Evolutionary conservation across 2,329 filamentous ascomycete genomes (phyloP), one percentile per base, ranked within the genome.

Genomic region (Xylariaceae sp.): DNA sequence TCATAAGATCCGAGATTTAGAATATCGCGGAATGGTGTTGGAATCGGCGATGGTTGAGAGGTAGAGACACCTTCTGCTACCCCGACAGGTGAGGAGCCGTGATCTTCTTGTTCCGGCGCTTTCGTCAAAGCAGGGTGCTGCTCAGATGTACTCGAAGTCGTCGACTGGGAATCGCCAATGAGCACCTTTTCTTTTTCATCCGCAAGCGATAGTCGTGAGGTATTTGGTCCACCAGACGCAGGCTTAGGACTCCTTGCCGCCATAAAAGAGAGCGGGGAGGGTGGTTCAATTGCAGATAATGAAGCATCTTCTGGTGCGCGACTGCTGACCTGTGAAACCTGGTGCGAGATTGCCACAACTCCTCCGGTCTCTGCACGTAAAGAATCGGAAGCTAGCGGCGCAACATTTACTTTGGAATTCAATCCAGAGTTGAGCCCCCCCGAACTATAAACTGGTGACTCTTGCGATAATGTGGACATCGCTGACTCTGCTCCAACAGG

Each of bases 1-100:
- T 80, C 73, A 0, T 87, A 74, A 2, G 83, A 85, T 14, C 83
- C 80, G 46, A 95, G 80, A 7, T 84, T 85, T 66, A 92, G 80
- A 59, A 97, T 96, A 56, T 96, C 89, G 47, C 87, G 85, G 74
- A 96, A 93, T 1, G 82, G 78, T 62, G 83, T 56, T 6, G 58
- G 58, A 4, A 43, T 12, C 26, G 37, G 2, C 16, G 48, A 41
- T 2, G 56, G 37, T 23, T 58, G 48, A 19, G 51, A 23, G 8
- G 33, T 26, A 2, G 48, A 31, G 6, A 33, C n/a, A 4, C 55
- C 57, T 24, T 48, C 36, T 6, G 34, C 51, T 19, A n/a, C 14
- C n/a, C 21, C 26, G 7, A 19, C 31, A 6, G 44, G 14, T 7
- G 40, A 40, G n/a, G 29, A 14, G 14, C 12, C 29, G 2, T 24